phyloP scores from a whole-genome alignment of 805 yeast species.

The Yamadazyma endophytica region DNA sequence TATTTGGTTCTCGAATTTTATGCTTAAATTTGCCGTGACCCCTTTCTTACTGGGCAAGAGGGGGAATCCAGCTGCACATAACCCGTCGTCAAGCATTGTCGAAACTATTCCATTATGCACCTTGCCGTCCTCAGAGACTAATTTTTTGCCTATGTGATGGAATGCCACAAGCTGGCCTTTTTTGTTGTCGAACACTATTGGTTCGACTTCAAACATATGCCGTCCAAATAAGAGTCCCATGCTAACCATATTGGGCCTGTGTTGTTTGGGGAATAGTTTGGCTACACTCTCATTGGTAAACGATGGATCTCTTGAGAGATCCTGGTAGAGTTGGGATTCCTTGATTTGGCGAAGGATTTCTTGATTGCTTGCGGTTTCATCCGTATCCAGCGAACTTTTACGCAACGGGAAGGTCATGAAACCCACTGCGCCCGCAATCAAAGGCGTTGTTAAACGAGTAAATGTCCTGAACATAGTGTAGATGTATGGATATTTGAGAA shows the following conservation, averaged over 20 bases:
- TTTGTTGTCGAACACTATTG: slow-evolving; percentile 56
- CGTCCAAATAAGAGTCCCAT: slow-evolving; percentile 70
- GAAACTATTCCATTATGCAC: slow-evolving; percentile 81
- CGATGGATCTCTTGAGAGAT: slow-evolving; percentile 12
- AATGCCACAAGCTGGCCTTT: slow-evolving; percentile 57
- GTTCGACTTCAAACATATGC: slow-evolving; percentile 69
- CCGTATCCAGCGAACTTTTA: slow-evolving; percentile 13
- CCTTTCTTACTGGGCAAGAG: slow-evolving; percentile 77
- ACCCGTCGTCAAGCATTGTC: slow-evolving; percentile 76
- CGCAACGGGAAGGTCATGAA: slow-evolving; percentile 26
- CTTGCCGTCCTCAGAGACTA: slow-evolving; percentile 66
- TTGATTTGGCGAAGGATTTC: slow-evolving; percentile 16
- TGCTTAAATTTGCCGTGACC: slow-evolving; percentile 75
- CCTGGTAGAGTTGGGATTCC: slow-evolving; percentile 15
- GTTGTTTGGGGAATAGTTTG: slow-evolving; percentile 49
- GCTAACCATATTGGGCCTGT: slow-evolving; percentile 60
- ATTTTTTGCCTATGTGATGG: slow-evolving; percentile 63
- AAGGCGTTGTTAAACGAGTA: slow-evolving; percentile 22
- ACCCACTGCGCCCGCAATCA: slow-evolving; percentile 29
- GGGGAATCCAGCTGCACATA: slow-evolving; percentile 84
- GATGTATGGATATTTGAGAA: too few species aligned
- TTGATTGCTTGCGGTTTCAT: slow-evolving; percentile 16
- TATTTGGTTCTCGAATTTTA: slow-evolving; percentile 63
- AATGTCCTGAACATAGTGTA: slow-evolving; percentile 23
- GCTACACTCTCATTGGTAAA: slow-evolving; percentile 12